Evolutionary conservation across 768 basidiomycete genomes (phyloP).

Genomic region (Mycena haematopus): DNA sequence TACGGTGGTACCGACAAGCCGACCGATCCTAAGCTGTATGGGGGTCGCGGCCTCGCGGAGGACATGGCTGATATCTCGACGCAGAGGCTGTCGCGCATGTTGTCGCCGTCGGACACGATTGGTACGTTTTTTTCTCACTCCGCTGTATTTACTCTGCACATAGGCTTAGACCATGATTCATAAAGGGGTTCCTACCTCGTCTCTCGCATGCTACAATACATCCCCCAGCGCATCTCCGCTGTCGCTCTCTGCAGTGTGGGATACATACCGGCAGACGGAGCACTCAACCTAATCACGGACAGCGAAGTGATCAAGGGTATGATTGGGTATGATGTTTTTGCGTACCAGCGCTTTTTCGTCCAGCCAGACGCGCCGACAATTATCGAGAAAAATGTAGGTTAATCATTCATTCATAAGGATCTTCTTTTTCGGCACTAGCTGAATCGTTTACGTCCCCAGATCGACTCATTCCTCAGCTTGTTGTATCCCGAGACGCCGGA

Average conservation of each 20-base stretch:
- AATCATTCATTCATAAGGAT: no score
- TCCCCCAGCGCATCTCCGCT: conserved; percentile 47
- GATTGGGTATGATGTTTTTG: conserved; percentile 14
- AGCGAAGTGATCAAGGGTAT: not conserved
- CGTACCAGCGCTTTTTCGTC: conserved; percentile 17
- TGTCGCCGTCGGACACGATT: conserved; percentile 53
- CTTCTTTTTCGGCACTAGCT: no score
- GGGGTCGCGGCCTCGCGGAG: conserved; percentile 26
- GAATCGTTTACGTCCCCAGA: conserved; percentile 28
- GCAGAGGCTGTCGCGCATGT: conserved; percentile 39
- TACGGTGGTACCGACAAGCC: conserved; percentile 60
- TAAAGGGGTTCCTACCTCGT: conserved; percentile 45
- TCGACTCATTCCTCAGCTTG: conserved; percentile 47
- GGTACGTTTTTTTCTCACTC: not conserved
- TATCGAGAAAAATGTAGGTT: conserved; percentile 44
- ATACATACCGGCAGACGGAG: conserved; percentile 35
- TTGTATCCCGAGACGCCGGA: conserved; percentile 42
- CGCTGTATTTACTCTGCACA: not conserved
- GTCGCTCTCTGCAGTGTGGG: conserved; percentile 46
- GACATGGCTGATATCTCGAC: conserved; percentile 52
- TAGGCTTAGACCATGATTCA: not conserved
- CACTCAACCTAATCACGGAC: not conserved
- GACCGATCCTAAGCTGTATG: conserved; percentile 38
- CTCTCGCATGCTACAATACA: conserved; percentile 45
- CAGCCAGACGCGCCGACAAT: conserved; percentile 40